phyloP scores from a whole-genome alignment of 306 rosid genomes.

The Corylus avellana region DNA sequence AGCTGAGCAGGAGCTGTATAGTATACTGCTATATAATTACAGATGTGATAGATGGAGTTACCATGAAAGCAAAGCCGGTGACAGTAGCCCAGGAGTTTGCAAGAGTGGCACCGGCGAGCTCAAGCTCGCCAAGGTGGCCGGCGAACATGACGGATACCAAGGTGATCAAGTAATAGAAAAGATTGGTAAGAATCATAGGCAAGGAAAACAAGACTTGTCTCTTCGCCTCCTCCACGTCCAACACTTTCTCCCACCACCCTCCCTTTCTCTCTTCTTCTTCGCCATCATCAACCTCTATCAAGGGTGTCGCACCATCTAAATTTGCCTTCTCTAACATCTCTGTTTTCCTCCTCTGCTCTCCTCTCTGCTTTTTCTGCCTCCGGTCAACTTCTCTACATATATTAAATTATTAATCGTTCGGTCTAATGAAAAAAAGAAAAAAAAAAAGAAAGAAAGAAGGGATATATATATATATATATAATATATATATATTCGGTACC shows the following conservation, averaged over 20 bases:
- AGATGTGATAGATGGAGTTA: slow-evolving; percentile 4
- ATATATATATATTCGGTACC: too few species aligned
- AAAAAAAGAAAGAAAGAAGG: too few species aligned
- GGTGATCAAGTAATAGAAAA: slow-evolving; percentile 54
- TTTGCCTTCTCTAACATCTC: slow-evolving; percentile 8
- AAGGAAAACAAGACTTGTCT: slow-evolving; percentile 53
- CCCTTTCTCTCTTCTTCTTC: not conserved
- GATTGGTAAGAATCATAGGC: slow-evolving; percentile 75
- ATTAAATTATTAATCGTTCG: too few species aligned
- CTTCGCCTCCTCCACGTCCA: slow-evolving; percentile 67
- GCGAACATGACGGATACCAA: slow-evolving; percentile 83
- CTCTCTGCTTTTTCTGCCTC: not conserved
- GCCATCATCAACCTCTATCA: slow-evolving; percentile 13
- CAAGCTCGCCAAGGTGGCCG: slow-evolving; percentile 79
- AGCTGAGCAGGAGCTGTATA: too few species aligned
- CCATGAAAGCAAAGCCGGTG: slow-evolving; percentile 73
- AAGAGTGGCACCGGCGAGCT: slow-evolving; percentile 77
- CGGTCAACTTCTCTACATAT: too few species aligned
- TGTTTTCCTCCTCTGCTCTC: not conserved
- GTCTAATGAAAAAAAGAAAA: too few species aligned
- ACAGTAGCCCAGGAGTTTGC: slow-evolving; percentile 80
- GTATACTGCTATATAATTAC: too few species aligned
- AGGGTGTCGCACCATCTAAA: slow-evolving; percentile 21
- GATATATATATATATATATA: too few species aligned
- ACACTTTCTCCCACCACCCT: slow-evolving; percentile 51